These are phyloP conservation scores for Cladosporium sp. DNA, from an alignment of 2,329 filamentous ascomycete genomes.

Conservation along the genomic window DNA sequence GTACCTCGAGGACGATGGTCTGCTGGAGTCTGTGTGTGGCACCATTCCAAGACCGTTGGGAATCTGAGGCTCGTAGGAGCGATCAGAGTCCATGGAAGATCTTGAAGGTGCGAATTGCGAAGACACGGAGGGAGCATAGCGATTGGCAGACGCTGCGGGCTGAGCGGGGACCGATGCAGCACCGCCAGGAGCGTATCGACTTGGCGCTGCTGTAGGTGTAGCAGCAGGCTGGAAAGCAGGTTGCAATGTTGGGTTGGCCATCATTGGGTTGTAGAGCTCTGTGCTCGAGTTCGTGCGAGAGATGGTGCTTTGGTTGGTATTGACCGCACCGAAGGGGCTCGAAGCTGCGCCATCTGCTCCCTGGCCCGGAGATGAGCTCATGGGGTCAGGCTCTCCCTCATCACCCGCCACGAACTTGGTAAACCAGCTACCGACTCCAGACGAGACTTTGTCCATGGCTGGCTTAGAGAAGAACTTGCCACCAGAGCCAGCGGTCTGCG, in stretches of 20 bases:
- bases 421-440: slow-evolving; percentile 84
- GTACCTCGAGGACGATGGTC: slow-evolving; percentile 21
- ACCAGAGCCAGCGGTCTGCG: slow-evolving; percentile 58
- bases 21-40: slow-evolving; percentile 14
- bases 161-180: slow-evolving; percentile 13
- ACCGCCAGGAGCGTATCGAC: slow-evolving; percentile 30
- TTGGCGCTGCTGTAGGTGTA: slow-evolving; percentile 18
- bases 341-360: slow-evolving; percentile 51
- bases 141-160: slow-evolving; percentile 2
- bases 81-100: slow-evolving; percentile 35
- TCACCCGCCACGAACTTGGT: slow-evolving; percentile 95
- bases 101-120: slow-evolving; percentile 24
- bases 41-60: slow-evolving; percentile 2
- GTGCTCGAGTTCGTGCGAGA: slow-evolving; percentile 60
- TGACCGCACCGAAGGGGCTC: slow-evolving; percentile 78
- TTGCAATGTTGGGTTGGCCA: slow-evolving; percentile 30
- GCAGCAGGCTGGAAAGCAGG: slow-evolving; percentile 15
- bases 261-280: slow-evolving; percentile 64
- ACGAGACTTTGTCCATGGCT: slow-evolving; percentile 92
- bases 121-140: slow-evolving; percentile 12
- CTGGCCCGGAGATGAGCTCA: slow-evolving; percentile 42
- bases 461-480: slow-evolving; percentile 84
- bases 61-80: slow-evolving; percentile 16
- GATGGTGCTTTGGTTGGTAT: slow-evolving; percentile 52
- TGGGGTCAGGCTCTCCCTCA: slow-evolving; percentile 63